Evolutionary conservation across 2,329 filamentous ascomycete species (phyloP), one percentile per base, ranked within the genome.

Genomic region (Trichoderma brevicompactum): DNA sequence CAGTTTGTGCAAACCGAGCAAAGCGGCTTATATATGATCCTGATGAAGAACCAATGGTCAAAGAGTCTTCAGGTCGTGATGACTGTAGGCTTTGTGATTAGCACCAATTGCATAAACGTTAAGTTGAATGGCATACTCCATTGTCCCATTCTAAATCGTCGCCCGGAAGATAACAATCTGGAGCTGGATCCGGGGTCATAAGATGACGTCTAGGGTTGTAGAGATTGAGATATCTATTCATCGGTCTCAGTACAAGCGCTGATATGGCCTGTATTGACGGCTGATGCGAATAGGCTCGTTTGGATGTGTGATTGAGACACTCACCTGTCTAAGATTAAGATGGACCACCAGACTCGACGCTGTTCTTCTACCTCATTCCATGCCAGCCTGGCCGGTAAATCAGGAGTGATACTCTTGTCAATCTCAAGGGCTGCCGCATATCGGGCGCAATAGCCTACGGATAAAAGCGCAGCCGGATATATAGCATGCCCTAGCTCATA

Each of bases 1-100:
- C 66, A n/a, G 68, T 62, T 58, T 69, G 68, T n/a, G 66, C 66
- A 63, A 69, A 67, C 13, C 68, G 64, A 23, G 66, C 68, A 40
- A 66, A 69, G 5, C 67, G 61, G 3, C 65, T 61, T 10, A 68
- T 52, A 34, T 67, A 50, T 8, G 64, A 48, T 23, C 36, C 59
- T 19, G 62, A 67, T 36, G 65, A 66, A 13, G 65, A 64, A 13
- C 12, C 50, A 2, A 68, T 40, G n/a, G 67, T 68, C 15, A 50
- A 32, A 2, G 49, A 38, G 49, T 15, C 28, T 53, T 23, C 23
- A 28, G 23, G 5, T 5, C 23, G 23, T 28, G 23, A 28, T 28
- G 23, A 28, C 23, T 28, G 23, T 2, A 28, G 23, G 23, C 5
- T 28, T 28, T 28, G 23, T 28, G 23, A 28, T 28, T 28, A 28